Percentiles rank a stretch among this genome's conserved stretches.
Evolutionary conservation across 352 stramenopile genomes (phyloP).

Genomic region (Phytophthora aleatoria): DNA sequence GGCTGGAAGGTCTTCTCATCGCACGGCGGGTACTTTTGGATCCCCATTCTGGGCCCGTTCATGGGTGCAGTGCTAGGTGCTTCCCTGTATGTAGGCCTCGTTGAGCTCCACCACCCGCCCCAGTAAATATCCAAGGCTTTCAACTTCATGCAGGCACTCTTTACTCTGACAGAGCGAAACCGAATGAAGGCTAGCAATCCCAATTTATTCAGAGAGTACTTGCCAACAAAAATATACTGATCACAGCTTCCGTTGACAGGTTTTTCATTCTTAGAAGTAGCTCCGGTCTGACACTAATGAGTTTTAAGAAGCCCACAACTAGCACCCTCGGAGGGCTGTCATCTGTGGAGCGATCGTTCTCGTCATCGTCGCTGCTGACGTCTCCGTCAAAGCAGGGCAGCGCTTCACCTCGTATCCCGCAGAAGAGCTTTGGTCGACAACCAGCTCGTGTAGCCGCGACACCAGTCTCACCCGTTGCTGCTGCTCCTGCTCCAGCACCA

Average conservation of each 20-base stretch:
- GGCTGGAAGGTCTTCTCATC: slow-evolving; percentile 42
- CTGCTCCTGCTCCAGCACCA: background rate
- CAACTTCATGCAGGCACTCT: background rate
- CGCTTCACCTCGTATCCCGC: slow-evolving; percentile 8
- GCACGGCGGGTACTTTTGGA: slow-evolving; percentile 77
- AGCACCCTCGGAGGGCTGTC: slow-evolving; percentile 1
- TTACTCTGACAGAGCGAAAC: slow-evolving; percentile 16
- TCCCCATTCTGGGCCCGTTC: slow-evolving; percentile 74
- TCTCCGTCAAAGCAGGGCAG: slow-evolving; percentile 13
- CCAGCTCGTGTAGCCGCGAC: slow-evolving; percentile 15
- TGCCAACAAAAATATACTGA: slow-evolving; percentile 20
- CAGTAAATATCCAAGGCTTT: slow-evolving; percentile 26
- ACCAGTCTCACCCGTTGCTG: slow-evolving; percentile 7
- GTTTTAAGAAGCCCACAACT: slow-evolving; percentile 5
- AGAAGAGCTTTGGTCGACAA: slow-evolving; percentile 33
- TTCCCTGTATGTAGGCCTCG: slow-evolving; percentile 68
- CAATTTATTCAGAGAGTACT: slow-evolving; percentile 25
- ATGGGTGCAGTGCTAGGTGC: slow-evolving; percentile 64
- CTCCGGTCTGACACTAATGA: background rate
- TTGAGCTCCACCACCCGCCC: slow-evolving; percentile 63
- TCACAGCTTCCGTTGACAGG: background rate
- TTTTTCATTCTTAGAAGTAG: background rate
- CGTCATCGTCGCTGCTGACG: slow-evolving; percentile 18
- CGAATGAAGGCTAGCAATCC: slow-evolving; percentile 21
- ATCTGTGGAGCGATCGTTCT: slow-evolving; percentile 21